Evolutionary conservation across 257 asterid genomes (phyloP).

Genomic region (Coffea eugenioides): DNA sequence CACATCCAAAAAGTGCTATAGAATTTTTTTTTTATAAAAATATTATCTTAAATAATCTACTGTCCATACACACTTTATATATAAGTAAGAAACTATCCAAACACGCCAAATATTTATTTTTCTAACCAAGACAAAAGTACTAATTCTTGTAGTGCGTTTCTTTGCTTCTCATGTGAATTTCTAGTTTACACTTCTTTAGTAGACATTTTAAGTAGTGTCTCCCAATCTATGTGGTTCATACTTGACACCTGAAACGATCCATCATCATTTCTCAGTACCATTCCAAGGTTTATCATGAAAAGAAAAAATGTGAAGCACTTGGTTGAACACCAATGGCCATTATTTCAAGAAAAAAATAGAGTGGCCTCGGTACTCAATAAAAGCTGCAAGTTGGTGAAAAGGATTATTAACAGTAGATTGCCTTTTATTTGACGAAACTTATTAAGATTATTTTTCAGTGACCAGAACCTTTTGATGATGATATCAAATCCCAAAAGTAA

Average conservation of each 20-base stretch:
- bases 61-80: no score
- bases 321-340: neutral
- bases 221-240: neutral
- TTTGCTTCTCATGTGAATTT: neutral
- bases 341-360: neutral
- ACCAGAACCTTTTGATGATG: neutral
- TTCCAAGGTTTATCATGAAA: neutral
- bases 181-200: neutral
- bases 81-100: no score
- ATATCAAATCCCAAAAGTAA: slow-evolving; percentile 6
- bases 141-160: neutral
- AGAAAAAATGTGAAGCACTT: neutral
- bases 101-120: no score
- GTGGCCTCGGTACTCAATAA: neutral
- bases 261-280: neutral
- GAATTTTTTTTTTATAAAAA: no score
- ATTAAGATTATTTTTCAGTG: neutral
- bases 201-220: neutral
- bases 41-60: no score
- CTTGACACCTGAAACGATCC: neutral
- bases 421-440: neutral
- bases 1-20: no score
- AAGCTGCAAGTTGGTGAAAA: neutral
- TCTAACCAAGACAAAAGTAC: no score
- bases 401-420: neutral